A percentile compares a stretch with the other conserved stretches of the same genome.
These are phyloP conservation scores for Acanthamoeba healyi DNA, from an alignment of 208 protist genomes.

Conservation along the genomic window DNA sequence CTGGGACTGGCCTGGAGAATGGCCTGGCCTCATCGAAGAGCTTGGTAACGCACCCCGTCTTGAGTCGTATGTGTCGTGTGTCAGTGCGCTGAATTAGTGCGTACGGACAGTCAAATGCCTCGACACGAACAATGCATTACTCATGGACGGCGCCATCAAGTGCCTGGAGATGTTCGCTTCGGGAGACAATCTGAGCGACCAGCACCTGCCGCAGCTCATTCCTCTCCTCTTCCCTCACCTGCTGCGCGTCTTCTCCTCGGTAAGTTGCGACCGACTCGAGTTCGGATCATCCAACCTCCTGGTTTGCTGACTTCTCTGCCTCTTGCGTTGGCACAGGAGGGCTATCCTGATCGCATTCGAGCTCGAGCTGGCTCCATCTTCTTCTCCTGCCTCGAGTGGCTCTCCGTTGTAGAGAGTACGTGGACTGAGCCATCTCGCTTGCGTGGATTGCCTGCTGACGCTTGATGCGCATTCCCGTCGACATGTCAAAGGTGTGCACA, in stretches of 20 bases:
- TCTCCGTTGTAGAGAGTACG: constrained; percentile 13
- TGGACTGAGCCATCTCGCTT: not conserved
- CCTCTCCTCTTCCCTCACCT: constrained; percentile 47
- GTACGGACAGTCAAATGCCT: constrained; percentile 66
- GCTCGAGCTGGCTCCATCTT: constrained; percentile 46
- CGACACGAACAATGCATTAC: not conserved
- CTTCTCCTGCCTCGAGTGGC: constrained; percentile 39
- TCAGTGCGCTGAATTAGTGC: not conserved
- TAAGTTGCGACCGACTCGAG: not conserved
- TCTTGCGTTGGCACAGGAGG: not conserved
- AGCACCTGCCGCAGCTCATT: constrained; percentile 67
- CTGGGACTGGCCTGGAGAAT: constrained; percentile 79
- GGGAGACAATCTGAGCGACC: constrained; percentile 67
- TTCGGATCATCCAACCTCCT: not conserved
- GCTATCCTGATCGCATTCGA: constrained; percentile 37
- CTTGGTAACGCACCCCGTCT: not conserved
- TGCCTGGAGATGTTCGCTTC: constrained; percentile 73
- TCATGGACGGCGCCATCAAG: constrained; percentile 50
- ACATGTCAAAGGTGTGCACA: constrained; percentile 8
- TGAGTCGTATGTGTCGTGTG: not conserved
- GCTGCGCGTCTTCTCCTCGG: constrained; percentile 51
- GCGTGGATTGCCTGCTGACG: not conserved
- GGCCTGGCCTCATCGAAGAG: constrained; percentile 74
- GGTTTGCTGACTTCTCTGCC: not conserved
- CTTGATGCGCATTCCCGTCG: not conserved